A percentile compares a stretch with the other conserved stretches of the same genome.
phyloP scores from a whole-genome alignment of 345 rosid genomes.

The Euphorbia pulcherrima region DNA sequence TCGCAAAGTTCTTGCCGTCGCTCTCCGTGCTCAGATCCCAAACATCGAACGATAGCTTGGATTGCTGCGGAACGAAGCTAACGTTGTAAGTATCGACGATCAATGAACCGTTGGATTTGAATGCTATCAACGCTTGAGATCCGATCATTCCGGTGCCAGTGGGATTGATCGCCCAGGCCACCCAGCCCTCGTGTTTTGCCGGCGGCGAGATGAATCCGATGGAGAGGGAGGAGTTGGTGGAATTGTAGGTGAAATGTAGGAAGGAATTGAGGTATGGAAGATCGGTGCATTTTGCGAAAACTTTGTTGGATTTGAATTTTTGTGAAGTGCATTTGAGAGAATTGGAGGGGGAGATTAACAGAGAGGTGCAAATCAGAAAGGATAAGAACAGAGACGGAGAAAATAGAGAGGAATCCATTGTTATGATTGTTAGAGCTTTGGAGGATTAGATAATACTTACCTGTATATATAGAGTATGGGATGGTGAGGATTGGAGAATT shows the following conservation, averaged over 20 bases:
- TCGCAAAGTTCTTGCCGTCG: constrained; percentile 4
- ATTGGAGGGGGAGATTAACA: neutral
- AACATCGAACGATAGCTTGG: constrained; percentile 6
- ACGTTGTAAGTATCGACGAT: constrained; percentile 8
- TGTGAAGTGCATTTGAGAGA: neutral
- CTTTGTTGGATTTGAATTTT: constrained; percentile 5
- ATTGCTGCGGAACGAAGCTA: neutral
- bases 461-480: neutral
- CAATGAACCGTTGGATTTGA: neutral
- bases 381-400: neutral
- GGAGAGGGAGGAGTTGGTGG: constrained; percentile 12
- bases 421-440: neutral
- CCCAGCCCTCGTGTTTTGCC: constrained; percentile 8
- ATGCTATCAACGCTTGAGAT: constrained; percentile 13
- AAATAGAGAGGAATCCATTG: neutral
- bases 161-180: constrained; percentile 23
- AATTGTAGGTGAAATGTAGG: constrained; percentile 20
- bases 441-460: neutral
- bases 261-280: constrained; percentile 17
- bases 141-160: neutral
- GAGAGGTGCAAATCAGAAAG: neutral
- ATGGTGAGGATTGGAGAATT: no score
- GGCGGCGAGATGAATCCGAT: constrained; percentile 18
- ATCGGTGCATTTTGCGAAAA: constrained; percentile 19
- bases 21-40: constrained; percentile 21